Evolutionary conservation across 495 filamentous ascomycete genomes (phyloP), one percentile per base, ranked within the genome.

Genomic region (Aspergillus asperescens): DNA sequence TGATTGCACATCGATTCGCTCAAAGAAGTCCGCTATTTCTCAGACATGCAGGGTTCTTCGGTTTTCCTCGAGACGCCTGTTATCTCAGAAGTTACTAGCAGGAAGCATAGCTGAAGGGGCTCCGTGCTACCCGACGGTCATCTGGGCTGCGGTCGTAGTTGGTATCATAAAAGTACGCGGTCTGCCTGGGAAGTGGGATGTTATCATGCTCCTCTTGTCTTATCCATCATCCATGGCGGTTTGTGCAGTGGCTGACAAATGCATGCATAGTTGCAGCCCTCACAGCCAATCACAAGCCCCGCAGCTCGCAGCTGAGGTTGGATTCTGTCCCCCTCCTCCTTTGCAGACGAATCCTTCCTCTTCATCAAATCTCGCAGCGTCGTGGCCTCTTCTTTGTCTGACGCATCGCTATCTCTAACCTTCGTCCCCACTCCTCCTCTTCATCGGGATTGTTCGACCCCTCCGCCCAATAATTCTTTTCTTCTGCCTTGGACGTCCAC

Each of bases 81-180:
- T n/a, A n/a, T 22, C 29, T 56, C 50, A 38, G 32, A 46, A 23
- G 44, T 47, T 38, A 34, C 49, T 54, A 54, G 50, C 19, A 22
- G 12, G 6, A 18, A 34, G 44, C 25, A 44, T 37, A 22, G 31
- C 32, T 47, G 52, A 52, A 42, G 41, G 16, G 50, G 32, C 24
- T 52, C 58, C 54, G 58, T 50, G 54, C 58, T 51, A 60, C 28
- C 58, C 58, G 50, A 53, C 22, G 54, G 40, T 40, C 50, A 45
- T 43, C 44, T n/a, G n/a, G n/a, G n/a, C n/a, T n/a, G n/a, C n/a
- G 15, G 5, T 7, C 56, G 54, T 48, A 48, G 41, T 41, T n/a
- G n/a, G n/a, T 16, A 37, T 37, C n/a, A 37, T 37, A 37, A 19
- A 37, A 18, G 27, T 29, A 29, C 10, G 27, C 27, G 31, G 19